phyloP scores from a whole-genome alignment of 2,329 filamentous ascomycete genomes.

The Xylariaceae sp. region DNA sequence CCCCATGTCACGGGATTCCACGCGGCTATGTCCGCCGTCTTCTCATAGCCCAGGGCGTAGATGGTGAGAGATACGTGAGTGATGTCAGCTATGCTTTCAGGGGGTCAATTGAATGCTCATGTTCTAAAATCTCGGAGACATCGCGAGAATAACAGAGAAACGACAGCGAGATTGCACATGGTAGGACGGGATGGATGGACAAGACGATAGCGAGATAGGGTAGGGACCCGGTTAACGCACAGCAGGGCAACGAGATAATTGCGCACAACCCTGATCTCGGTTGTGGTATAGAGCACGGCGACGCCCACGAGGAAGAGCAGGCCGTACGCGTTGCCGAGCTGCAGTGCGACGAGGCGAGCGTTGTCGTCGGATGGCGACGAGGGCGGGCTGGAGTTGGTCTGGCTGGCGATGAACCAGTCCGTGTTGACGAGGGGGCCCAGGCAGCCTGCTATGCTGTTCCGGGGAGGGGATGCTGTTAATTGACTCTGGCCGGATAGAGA shows the following conservation, averaged over 20 bases:
- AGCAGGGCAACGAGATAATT: conserved; percentile 64
- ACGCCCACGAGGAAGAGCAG: conserved; percentile 62
- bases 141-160: neutral
- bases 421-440: conserved; percentile 52
- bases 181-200: neutral
- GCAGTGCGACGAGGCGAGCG: conserved; percentile 56
- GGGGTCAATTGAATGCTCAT: neutral
- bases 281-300: conserved; percentile 59
- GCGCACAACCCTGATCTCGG: conserved; percentile 60
- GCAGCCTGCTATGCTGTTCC: conserved; percentile 56
- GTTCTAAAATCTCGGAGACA: neutral
- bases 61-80: conserved; percentile 63
- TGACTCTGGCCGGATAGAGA: no score
- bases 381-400: conserved; percentile 46
- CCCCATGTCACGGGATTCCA: conserved; percentile 74
- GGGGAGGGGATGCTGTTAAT: neutral
- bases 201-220: conserved; percentile 24
- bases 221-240: conserved; percentile 27
- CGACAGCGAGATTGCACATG: neutral
- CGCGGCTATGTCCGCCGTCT: conserved; percentile 46
- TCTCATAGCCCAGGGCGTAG: conserved; percentile 52
- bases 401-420: conserved; percentile 60
- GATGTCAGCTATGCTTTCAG: conserved; percentile 53
- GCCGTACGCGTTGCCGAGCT: conserved; percentile 67
- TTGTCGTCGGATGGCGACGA: conserved; percentile 35